Base-by-base conservation (phyloP, 2,329 filamentous ascomycete genomes). In the Colletotrichum truncatum region DNA sequence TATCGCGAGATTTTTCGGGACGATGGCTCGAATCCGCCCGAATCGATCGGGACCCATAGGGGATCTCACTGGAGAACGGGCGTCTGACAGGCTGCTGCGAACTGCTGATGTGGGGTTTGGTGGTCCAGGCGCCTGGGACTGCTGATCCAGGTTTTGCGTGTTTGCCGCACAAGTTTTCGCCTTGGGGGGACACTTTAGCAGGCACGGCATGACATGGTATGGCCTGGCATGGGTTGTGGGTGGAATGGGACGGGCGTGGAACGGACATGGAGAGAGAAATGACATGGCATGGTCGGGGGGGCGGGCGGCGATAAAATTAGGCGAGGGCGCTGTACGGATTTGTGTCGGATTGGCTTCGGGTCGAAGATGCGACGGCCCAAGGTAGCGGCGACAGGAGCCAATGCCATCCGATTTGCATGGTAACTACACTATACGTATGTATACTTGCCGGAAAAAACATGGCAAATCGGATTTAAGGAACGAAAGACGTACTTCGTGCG, bases 1-100 rank as follows among this genome's bases (percentile, higher is more conserved):
- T 39, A 56, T 66, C 64, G 60, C 64, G 52, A 66, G 59, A 65
- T 64, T 66, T 64, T 66, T 52, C 59, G 60, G 63, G 43, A 63
- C 43, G 49, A 38, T 66, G 49, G 57, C 51, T 66, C 28, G 58
- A 63, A 66, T 46, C 43, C 63, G 49, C 51, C 63, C 63, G 23
- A 56, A 48, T 51, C 49, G 43, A 65, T 55, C 36, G 58, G 49
- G n/a, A 18, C 62, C 62, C 26, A 55, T 55, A 49, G 39, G 48
- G n/a, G 34, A 62, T 63, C 43, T 52, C 12, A 18, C 16, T 46
- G 32, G 34, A 30, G 36, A 28, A 21, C 36, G 18, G 46, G n/a
- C 34, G 51, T 46, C 46, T 64, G 46, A 46, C 21, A 52, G 55
- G 48, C 46, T 48, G 30, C 56, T 64, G 46, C 32, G 46, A 61